phyloP scores from a whole-genome alignment of 1,139 yeast genomes.

The Diutina ranongensis region DNA sequence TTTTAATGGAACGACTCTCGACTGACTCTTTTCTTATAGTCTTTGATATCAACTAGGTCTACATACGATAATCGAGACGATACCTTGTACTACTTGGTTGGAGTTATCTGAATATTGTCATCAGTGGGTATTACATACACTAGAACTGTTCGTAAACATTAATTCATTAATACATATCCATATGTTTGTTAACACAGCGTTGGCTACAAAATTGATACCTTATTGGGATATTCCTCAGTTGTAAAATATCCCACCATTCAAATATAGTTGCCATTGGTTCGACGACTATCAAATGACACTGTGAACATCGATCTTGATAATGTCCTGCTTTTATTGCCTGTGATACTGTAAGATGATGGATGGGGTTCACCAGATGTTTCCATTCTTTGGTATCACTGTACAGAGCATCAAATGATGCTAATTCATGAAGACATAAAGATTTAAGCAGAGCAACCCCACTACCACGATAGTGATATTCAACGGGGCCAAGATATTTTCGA shows the following conservation, averaged over 20 bases:
- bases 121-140: too few species aligned
- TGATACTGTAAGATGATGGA: conserved; percentile 26
- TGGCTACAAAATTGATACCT: conserved; percentile 36
- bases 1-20: too few species aligned
- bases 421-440: conserved; percentile 29
- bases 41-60: too few species aligned
- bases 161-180: not conserved
- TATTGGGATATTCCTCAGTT: conserved; percentile 28
- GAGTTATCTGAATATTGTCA: too few species aligned
- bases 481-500: not conserved
- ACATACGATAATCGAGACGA: too few species aligned
- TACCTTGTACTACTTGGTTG: too few species aligned
- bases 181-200: conserved; percentile 24
- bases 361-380: conserved; percentile 26
- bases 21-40: too few species aligned
- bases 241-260: conserved; percentile 52
- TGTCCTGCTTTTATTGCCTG: conserved; percentile 33
- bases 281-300: conserved; percentile 30
- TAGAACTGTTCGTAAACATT: too few species aligned
- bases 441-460: conserved; percentile 24
- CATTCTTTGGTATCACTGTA: conserved; percentile 33
- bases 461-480: conserved; percentile 6
- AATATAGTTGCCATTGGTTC: conserved; percentile 41
- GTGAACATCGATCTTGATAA: conserved; percentile 38
- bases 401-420: conserved; percentile 35